Evolutionary conservation across 257 asterid species (phyloP).

Genomic region (Lycium ferocissimum): DNA sequence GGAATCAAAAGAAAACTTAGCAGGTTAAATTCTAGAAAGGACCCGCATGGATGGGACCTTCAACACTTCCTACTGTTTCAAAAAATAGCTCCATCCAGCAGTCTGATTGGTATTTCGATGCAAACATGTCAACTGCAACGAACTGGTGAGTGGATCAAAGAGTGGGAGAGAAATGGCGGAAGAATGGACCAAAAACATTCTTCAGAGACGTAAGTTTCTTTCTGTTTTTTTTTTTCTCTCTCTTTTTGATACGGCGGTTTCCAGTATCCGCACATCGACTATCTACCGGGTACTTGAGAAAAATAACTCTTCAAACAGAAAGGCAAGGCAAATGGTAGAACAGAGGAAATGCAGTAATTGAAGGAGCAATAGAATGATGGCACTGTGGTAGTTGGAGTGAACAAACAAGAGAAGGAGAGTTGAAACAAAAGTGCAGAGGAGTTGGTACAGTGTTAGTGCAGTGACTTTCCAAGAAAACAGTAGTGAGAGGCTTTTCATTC

Average conservation of each 20-base stretch:
- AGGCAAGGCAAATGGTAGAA: background rate
- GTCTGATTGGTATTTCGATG: background rate
- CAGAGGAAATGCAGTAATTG: background rate
- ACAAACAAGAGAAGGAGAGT: background rate
- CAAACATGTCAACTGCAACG: background rate
- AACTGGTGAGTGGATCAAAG: background rate
- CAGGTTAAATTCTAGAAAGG: background rate
- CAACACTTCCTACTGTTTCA: background rate
- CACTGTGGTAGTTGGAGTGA: background rate
- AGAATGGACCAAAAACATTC: background rate
- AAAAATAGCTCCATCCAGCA: background rate
- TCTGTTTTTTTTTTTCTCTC: background rate
- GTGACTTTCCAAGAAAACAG: background rate
- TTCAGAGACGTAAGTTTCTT: background rate
- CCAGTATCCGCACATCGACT: background rate
- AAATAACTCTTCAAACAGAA: background rate
- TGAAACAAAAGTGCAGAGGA: background rate
- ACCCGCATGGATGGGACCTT: background rate
- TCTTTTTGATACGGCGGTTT: background rate
- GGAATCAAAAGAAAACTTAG: background rate
- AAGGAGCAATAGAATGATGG: background rate
- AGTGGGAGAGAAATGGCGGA: background rate
- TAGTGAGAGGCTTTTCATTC: background rate
- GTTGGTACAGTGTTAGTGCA: background rate
- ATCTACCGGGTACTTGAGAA: background rate